Evolutionary conservation across 106 monocot genomes (phyloP), one percentile per base, ranked within the genome.

Genomic region (Allium fistulosum): DNA sequence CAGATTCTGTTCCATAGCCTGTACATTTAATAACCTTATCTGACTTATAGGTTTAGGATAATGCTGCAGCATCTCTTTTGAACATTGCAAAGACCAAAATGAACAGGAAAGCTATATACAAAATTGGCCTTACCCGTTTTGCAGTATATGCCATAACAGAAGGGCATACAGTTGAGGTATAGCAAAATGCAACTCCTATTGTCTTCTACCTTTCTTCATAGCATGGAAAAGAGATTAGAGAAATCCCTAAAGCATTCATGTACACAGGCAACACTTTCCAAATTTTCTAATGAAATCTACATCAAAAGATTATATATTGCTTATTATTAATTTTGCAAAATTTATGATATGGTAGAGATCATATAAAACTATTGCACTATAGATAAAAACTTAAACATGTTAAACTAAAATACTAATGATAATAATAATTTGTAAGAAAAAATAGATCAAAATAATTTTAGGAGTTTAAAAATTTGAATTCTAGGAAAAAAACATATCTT

Each of bases 171-270:
- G 5, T 62, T 2, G 84, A 88, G 17, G 70, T 81, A 0, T 67
- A 66, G 53, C 80, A 88, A 51, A 86, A 87, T 49, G 96, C 96
- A 9, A 89, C 86, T 0, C 88, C 84, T 2, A 74, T 88, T 26
- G 57, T 97, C 28, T 92, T 92, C 78, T 89, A 87, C 79, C 78
- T 97, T 52, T 76, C 89, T 1, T 67, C 77, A 6, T 80, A 82
- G 26, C 84, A 86, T 74, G 75, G 84, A 5, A 26, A 62, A 45
- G 72, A 69, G 49, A 89, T 97, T 8, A 84, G 88, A 12, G 82
- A 81, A 26, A 61, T 80, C 7, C 75, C 75, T 1, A 77, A 74
- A 7, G 92, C 92, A n/a, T n/a, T n/a, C n/a, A n/a, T n/a, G n/a
- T n/a, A n/a, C n/a, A n/a, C n/a, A n/a, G n/a, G n/a, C n/a, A n/a